These are phyloP conservation scores for Colletotrichum liaoningense DNA, from an alignment of 2,329 filamentous ascomycete species.

Conservation along the genomic window DNA sequence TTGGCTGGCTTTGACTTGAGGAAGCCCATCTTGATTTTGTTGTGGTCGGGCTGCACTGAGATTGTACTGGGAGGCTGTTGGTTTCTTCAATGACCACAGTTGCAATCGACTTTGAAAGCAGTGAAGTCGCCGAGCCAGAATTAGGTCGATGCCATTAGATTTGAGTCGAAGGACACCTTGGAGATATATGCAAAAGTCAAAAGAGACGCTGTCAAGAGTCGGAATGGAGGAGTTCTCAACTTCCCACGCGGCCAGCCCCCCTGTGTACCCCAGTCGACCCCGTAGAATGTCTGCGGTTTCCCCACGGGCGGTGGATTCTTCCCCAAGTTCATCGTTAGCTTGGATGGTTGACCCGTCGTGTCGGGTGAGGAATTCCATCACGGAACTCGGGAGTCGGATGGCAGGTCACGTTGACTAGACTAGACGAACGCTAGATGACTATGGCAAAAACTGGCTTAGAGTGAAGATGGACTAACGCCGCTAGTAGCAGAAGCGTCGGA, in stretches of 20 bases:
- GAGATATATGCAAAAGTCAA: slow-evolving; percentile 14
- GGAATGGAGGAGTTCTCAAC: background rate
- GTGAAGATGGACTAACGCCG: background rate
- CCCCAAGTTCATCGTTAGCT: slow-evolving; percentile 15
- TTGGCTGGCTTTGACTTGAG: slow-evolving; percentile 13
- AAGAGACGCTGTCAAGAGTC: background rate
- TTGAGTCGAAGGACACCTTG: background rate
- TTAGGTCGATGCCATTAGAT: background rate
- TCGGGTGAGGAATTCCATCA: background rate
- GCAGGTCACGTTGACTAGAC: background rate
- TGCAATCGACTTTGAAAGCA: slow-evolving; percentile 6
- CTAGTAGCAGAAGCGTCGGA: too few relatives aligned
- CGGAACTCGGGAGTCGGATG: slow-evolving; percentile 35
- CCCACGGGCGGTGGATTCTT: slow-evolving; percentile 27
- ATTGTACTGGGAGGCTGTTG: slow-evolving; percentile 1
- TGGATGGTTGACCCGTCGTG: background rate
- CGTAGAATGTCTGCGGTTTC: slow-evolving; percentile 13
- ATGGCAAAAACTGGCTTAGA: too few relatives aligned
- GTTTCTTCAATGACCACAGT: background rate
- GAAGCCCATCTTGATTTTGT: slow-evolving; percentile 15
- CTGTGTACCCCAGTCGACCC: slow-evolving; percentile 23
- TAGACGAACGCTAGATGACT: background rate
- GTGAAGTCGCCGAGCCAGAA: slow-evolving; percentile 19
- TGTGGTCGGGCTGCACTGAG: slow-evolving; percentile 16
- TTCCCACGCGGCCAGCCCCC: background rate